phyloP scores from a whole-genome alignment of 208 protist genomes.

The Leishmania braziliensis region DNA sequence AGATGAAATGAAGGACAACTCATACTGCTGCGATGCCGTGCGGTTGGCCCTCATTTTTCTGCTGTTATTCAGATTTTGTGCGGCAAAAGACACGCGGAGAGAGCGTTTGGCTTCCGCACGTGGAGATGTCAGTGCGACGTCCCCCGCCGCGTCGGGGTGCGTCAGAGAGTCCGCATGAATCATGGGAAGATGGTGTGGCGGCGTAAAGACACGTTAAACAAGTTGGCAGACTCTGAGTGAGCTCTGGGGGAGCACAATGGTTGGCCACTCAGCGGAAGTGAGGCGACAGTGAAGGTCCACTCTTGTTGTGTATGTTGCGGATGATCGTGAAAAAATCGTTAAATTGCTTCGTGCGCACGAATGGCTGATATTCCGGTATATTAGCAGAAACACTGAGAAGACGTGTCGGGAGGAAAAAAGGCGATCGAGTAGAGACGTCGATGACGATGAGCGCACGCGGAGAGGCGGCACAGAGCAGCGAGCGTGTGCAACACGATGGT shows the following conservation, averaged over 20 bases:
- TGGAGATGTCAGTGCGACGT: background rate
- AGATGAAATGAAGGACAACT: background rate
- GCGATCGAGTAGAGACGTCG: background rate
- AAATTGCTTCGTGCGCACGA: background rate
- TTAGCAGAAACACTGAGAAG: background rate
- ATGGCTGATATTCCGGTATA: background rate
- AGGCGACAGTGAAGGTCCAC: background rate
- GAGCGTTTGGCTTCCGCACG: background rate
- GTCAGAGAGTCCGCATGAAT: background rate
- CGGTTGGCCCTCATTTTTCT: background rate
- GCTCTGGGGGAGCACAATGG: background rate
- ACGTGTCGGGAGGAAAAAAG: background rate
- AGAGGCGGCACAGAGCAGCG: background rate
- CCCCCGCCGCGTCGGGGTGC: background rate
- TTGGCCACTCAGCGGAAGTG: background rate
- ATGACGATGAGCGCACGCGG: background rate
- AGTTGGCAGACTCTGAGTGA: background rate
- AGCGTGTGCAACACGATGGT: background rate
- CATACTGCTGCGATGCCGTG: conserved; percentile 17
- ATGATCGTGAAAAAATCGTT: background rate
- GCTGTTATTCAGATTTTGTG: background rate
- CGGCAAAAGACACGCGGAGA: conserved; percentile 15
- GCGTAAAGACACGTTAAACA: background rate
- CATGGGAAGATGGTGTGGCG: background rate
- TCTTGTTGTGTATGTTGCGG: background rate